phyloP scores from a whole-genome alignment of 306 rosid species.

The Fragaria ananassa region DNA sequence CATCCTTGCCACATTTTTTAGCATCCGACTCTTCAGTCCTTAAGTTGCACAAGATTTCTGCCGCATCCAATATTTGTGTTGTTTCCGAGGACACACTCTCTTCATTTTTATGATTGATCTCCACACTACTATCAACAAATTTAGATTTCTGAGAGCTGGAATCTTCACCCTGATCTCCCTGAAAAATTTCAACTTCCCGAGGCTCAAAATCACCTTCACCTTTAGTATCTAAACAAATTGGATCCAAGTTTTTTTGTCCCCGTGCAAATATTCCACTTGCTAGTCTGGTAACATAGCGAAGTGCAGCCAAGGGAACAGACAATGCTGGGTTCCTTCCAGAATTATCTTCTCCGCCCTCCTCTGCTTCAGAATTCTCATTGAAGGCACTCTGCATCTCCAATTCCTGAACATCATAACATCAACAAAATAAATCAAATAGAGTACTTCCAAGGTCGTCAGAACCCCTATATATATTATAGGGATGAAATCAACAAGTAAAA shows the following conservation, averaged over 20 bases:
- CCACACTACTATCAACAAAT: slow-evolving; percentile 29
- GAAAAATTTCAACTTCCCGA: slow-evolving; percentile 28
- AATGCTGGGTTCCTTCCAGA: slow-evolving; percentile 67
- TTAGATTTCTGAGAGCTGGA: slow-evolving; percentile 50
- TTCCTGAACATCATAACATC: slow-evolving; percentile 52
- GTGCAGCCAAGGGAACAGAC: slow-evolving; percentile 86
- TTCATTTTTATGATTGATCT: slow-evolving; percentile 31
- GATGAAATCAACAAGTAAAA: slow-evolving; percentile 13
- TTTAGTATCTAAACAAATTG: slow-evolving; percentile 40
- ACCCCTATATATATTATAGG: neutral
- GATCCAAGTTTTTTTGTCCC: slow-evolving; percentile 58
- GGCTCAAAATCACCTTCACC: slow-evolving; percentile 45
- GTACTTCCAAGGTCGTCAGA: slow-evolving; percentile 24
- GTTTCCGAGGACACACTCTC: slow-evolving; percentile 39
- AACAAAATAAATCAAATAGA: slow-evolving; percentile 21
- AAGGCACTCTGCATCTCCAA: slow-evolving; percentile 49
- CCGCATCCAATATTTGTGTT: slow-evolving; percentile 42
- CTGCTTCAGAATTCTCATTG: slow-evolving; percentile 49
- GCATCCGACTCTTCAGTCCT: slow-evolving; percentile 41
- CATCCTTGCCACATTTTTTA: slow-evolving; percentile 39
- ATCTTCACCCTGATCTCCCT: slow-evolving; percentile 40
- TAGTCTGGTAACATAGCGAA: slow-evolving; percentile 75
- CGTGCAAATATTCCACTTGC: slow-evolving; percentile 90
- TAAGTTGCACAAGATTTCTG: slow-evolving; percentile 39
- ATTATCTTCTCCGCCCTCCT: slow-evolving; percentile 56